phyloP scores from a whole-genome alignment of 306 rosid species.

The Prunus mira region DNA sequence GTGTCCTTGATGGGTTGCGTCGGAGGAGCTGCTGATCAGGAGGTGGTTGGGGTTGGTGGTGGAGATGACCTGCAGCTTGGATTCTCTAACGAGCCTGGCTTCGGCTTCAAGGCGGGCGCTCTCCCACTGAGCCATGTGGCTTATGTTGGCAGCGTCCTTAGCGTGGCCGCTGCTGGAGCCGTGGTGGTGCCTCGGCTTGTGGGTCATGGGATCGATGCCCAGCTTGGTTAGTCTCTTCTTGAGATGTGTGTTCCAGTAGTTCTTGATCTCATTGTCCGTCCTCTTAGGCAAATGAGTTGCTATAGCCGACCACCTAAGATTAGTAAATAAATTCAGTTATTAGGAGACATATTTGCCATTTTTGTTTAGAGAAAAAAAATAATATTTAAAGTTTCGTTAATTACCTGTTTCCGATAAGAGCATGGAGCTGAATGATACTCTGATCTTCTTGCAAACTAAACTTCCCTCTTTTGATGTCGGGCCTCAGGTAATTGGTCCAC shows the following conservation, averaged over 20 bases:
- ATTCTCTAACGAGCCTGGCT: conserved; percentile 82
- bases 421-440: conserved; percentile 95
- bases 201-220: conserved; percentile 95
- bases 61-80: conserved; percentile 35
- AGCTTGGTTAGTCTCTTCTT: conserved; percentile 87
- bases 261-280: conserved; percentile 94
- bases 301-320: conserved; percentile 93
- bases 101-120: conserved; percentile 99
- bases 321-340: background rate
- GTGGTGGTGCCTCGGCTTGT: conserved; percentile 58
- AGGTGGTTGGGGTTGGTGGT: conserved; percentile 42
- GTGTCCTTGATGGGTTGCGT: conserved; percentile 26
- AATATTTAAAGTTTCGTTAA: background rate
- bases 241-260: conserved; percentile 95
- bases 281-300: conserved; percentile 92
- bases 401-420: conserved; percentile 95
- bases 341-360: too few species aligned
- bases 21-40: conserved; percentile 10
- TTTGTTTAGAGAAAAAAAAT: background rate
- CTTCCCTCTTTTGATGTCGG: conserved; percentile 97
- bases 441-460: conserved; percentile 96
- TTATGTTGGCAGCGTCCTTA: conserved; percentile 72
- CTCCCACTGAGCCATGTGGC: conserved; percentile 99
- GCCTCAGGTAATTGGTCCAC: conserved; percentile 96
- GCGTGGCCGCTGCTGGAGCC: conserved; percentile 60